Evolutionary conservation across 139 green algal species (phyloP).

Genomic region (Dunaliella sp.): DNA sequence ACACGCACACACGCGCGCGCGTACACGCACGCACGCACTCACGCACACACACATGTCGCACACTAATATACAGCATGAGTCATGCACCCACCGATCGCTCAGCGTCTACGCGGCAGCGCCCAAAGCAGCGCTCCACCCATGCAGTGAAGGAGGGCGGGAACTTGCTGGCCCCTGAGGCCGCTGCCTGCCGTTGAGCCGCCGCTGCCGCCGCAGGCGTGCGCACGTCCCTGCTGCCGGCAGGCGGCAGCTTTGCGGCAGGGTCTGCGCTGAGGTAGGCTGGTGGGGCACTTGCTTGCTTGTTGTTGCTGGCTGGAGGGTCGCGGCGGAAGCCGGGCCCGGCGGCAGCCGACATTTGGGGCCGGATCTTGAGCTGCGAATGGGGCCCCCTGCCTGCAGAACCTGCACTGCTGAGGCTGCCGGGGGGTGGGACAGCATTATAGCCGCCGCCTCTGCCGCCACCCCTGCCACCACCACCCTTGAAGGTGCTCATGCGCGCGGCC

Average conservation of each 20-base stretch:
- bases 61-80: too few relatives aligned
- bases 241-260: not conserved
- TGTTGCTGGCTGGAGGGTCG: not conserved
- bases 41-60: too few relatives aligned
- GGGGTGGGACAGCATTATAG: not conserved
- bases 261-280: not conserved
- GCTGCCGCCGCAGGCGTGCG: not conserved
- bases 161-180: not conserved
- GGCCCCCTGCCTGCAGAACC: too few relatives aligned
- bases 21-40: too few relatives aligned
- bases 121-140: constrained; percentile 50
- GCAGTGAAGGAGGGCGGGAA: constrained; percentile 14
- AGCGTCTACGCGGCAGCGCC: constrained; percentile 6
- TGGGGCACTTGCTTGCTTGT: not conserved
- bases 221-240: not conserved
- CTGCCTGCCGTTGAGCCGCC: not conserved
- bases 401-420: not conserved
- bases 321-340: too few relatives aligned
- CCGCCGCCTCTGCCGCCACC: not conserved
- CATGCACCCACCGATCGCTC: constrained; percentile 1
- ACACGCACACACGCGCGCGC: too few relatives aligned
- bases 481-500: not conserved
- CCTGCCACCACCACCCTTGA: not conserved
- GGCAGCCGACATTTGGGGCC: not conserved
- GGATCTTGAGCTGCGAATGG: not conserved